Base-by-base conservation (phyloP, 164 flowering plant genomes). In the Chloranthus sessilifolius region DNA sequence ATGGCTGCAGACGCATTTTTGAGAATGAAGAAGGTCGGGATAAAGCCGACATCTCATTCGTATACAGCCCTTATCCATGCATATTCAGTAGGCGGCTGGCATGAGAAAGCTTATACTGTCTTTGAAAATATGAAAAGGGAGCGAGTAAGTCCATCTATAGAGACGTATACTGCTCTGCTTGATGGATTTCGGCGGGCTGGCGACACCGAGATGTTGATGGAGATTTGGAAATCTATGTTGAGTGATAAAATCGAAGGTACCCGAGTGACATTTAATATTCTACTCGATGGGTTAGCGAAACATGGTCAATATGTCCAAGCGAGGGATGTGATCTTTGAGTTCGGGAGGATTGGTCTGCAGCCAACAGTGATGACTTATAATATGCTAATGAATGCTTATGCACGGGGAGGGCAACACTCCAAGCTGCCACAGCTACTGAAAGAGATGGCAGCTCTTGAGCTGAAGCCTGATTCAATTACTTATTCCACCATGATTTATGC, bases 311-410 rank as follows among this genome's bases (percentile, higher is more conserved):
- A 85, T 51, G 29, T 47, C 15, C 88, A 91, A 65, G 95, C 95
- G 29, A 77, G 94, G 53, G 98, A 91, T 57, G 90, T 83, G 34
- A 67, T 91, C 3, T 74, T 68, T 49, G 96, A 88, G 58, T 88
- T 81, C 58, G 87, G 82, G 51, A 88, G 69, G 71, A 63, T 79
- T 43, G 96, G 98, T 3, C 47, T 78, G 39, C 76, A 66, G 30
- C 92, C 95, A 44, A 81, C 88, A 10, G 79, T 91, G 42, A 73
- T 88, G 83, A 85, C 95, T 34, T 91, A 83, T 66, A 91, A 91
- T 56, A 88, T 91, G 90, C 69, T 88, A 58, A 83, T 85, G 70
- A 91, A 91, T 70, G 96, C 96, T 27, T 85, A 88, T 72, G 98
- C 92, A 30, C 71, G 96, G 37, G 98, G 96, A 61, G 95, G 92